phyloP scores from a whole-genome alignment of 495 filamentous ascomycete species.

The Letharia columbiana region DNA sequence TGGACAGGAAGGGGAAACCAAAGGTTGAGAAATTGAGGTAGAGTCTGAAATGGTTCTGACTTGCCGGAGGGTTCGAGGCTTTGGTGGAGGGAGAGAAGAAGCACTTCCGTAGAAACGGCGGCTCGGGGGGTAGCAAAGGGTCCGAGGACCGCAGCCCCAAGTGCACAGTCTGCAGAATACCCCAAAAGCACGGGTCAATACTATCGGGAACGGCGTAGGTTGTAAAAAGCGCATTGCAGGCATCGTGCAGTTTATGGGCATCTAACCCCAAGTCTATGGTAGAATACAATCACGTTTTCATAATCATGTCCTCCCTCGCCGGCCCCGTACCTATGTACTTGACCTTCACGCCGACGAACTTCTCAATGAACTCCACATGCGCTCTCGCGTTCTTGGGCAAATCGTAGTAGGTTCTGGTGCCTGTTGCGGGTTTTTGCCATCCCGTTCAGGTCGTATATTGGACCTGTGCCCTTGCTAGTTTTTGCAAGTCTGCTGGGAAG shows the following conservation, averaged over 20 bases:
- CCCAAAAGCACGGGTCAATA: background rate
- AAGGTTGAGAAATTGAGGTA: background rate
- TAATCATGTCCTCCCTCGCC: conserved; percentile 45
- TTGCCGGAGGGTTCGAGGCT: background rate
- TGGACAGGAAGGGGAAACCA: conserved; percentile 63
- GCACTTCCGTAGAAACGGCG: background rate
- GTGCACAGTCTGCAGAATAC: background rate
- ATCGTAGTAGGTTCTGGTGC: conserved; percentile 50
- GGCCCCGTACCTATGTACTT: conserved; percentile 77
- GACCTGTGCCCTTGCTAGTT: conserved; percentile 49
- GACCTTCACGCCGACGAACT: conserved; percentile 60
- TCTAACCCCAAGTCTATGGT: background rate
- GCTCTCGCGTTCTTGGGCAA: conserved; percentile 65
- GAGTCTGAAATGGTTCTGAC: background rate
- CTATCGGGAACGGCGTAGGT: too few relatives aligned
- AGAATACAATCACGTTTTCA: background rate
- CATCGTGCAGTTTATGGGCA: too few relatives aligned
- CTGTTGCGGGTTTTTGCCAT: conserved; percentile 67
- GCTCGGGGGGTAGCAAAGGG: too few relatives aligned
- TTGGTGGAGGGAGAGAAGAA: too few relatives aligned
- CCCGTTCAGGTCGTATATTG: conserved; percentile 69
- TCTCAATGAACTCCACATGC: conserved; percentile 73
- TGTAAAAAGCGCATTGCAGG: too few relatives aligned
- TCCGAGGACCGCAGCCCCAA: background rate
- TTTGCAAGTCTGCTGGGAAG: conserved; percentile 64